phyloP scores from a whole-genome alignment of 208 protist genomes.

The Jaenimonas drosophilae region DNA sequence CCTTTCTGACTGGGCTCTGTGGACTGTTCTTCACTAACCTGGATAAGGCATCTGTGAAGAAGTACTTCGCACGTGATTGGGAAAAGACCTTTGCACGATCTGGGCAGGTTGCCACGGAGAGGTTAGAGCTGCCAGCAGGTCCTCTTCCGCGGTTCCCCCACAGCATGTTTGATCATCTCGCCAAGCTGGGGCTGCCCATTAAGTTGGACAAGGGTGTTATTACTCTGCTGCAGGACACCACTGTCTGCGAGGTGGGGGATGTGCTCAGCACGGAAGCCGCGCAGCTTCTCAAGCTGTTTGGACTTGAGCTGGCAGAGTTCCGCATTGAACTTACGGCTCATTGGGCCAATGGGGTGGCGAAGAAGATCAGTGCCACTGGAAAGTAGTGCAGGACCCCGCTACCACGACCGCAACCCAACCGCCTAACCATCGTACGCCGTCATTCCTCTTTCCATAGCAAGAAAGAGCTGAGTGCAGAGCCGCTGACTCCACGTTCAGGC shows the following conservation, averaged over 20 bases:
- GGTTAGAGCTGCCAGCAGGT: slow-evolving; percentile 63
- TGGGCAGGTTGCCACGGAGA: slow-evolving; percentile 60
- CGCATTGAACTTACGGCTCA: slow-evolving; percentile 77
- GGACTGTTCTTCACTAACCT: slow-evolving; percentile 91
- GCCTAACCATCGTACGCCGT: no score
- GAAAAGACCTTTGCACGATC: slow-evolving; percentile 81
- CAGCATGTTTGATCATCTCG: slow-evolving; percentile 89
- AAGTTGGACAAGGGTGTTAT: slow-evolving; percentile 88
- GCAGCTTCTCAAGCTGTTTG: slow-evolving; percentile 85
- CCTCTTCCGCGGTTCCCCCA: slow-evolving; percentile 86
- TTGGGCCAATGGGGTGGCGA: slow-evolving; percentile 80
- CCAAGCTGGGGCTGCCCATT: slow-evolving; percentile 87
- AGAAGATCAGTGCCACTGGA: slow-evolving; percentile 31
- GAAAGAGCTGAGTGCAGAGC: slow-evolving; percentile 1
- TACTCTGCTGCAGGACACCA: slow-evolving; percentile 80
- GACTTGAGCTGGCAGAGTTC: slow-evolving; percentile 76
- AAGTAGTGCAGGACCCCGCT: slow-evolving; percentile 5
- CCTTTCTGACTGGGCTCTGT: slow-evolving; percentile 77
- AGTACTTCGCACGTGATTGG: slow-evolving; percentile 73
- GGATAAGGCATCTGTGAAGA: slow-evolving; percentile 81
- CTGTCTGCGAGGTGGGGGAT: slow-evolving; percentile 84
- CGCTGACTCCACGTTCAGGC: no score
- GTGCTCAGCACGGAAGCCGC: slow-evolving; percentile 86
- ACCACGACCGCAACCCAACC: no score
- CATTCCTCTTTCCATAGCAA: no score